Conservation (phyloP, 371 early-diverging fungal species). For the Mortierella sp. region DNA sequence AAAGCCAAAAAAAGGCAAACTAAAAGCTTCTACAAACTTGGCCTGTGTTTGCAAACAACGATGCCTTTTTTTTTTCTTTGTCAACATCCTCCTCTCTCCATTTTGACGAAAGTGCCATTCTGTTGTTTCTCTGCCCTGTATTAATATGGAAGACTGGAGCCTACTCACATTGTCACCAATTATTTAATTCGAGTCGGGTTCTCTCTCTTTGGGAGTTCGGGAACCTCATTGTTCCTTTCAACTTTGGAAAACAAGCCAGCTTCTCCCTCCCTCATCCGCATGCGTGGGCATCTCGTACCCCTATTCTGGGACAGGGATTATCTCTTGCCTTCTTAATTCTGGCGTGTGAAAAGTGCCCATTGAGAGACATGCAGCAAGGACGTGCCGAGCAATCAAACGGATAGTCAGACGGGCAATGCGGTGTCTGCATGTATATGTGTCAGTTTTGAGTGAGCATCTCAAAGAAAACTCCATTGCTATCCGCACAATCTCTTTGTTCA, state of each 20-base stretch:
- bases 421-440: no score
- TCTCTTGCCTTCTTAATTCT: neutral
- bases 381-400: neutral
- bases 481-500: neutral
- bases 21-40: neutral
- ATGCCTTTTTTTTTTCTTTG: neutral
- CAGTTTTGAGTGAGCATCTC: no score
- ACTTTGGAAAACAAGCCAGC: neutral
- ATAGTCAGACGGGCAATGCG: neutral
- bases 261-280: neutral
- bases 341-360: neutral
- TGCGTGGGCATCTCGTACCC: neutral
- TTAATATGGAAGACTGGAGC: neutral
- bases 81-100: neutral
- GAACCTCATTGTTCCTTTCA: slow-evolving; percentile 7
- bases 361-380: neutral
- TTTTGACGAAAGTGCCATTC: neutral
- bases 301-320: neutral
- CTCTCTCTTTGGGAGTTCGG: neutral
- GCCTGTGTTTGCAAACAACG: neutral
- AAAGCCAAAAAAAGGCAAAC: neutral
- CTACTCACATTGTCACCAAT: no score
- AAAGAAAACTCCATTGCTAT: neutral
- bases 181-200: no score
- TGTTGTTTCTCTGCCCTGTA: neutral